Evolutionary conservation across 352 stramenopile species (phyloP), one percentile per base, ranked within the genome.

Genomic region (Globisporangium recalcitrans): DNA sequence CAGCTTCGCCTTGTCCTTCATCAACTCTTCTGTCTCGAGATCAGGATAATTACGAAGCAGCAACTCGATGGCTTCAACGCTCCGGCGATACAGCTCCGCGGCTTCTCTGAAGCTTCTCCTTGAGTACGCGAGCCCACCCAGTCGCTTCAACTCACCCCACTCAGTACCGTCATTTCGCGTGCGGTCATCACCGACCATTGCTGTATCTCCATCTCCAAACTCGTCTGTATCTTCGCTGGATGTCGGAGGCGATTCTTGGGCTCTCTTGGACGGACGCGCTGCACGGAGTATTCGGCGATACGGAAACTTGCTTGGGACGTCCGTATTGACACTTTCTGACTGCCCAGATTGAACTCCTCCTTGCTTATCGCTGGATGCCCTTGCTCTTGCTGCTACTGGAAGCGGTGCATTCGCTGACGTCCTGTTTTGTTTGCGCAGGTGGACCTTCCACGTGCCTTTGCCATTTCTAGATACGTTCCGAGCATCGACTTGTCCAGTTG

Each of bases 1-100:
- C 14, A 94, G 63, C 60, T 92, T 94, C 0, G 84, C 81, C 52
- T 93, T 93, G 61, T 95, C 84, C 4, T 82, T 80, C 65, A 72
- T 63, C n/a, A 88, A 11, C 2, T 74, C 68, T 2, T 60, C 36
- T 16, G 74, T 86, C 29, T 74, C 67, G 4, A 77, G 19, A 11
- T 70, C 68, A 21, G 64, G 64, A 11, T 80, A 53, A 26, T 74
- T 60, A 11, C 63, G 29, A 8, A 87, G 31, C 21, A 80, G 36
- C 19, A 58, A 63, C 26, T 90, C 74, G 24, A 95, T 60, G 9
- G 70, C 60, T 29, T 83, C 73, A 58, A 83, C 74, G 42, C 78
- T 87, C 54, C 78, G 70, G 7, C 77, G 73, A 64, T 85, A 81
- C 59, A 75, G 73, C 60, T 91, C 80, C 1, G 80, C 79, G 5